Evolutionary conservation across 768 basidiomycete genomes (phyloP).

Genomic region (Lactarius vividus): DNA sequence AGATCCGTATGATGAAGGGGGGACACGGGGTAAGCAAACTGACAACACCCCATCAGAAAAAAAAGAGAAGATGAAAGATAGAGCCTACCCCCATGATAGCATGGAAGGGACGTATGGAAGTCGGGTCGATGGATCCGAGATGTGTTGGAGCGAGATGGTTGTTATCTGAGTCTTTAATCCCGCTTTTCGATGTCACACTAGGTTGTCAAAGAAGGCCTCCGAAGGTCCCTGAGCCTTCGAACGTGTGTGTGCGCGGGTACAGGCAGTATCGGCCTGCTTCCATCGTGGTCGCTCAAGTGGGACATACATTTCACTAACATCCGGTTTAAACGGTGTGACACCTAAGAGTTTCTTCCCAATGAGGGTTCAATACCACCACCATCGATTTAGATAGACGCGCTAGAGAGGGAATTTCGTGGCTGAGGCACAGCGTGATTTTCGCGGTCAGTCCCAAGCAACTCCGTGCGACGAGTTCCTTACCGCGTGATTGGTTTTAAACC

Average conservation of each 20-base stretch:
- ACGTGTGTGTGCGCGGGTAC: background rate
- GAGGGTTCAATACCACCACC: background rate
- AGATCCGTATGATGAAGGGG: slow-evolving; percentile 14
- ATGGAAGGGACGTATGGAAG: slow-evolving; percentile 12
- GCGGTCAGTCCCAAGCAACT: background rate
- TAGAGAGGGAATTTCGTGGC: background rate
- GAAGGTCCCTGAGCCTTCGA: background rate
- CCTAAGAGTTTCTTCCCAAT: background rate
- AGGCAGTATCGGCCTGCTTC: background rate
- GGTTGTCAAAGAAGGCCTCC: background rate
- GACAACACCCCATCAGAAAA: slow-evolving; percentile 12
- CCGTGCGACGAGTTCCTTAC: background rate
- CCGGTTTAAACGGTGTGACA: background rate
- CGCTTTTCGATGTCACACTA: background rate
- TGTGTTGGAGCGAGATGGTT: slow-evolving; percentile 1
- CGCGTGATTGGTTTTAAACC: background rate
- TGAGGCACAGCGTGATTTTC: background rate
- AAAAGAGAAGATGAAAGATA: background rate
- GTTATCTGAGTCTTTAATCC: background rate
- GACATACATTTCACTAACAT: background rate
- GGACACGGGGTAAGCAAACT: background rate
- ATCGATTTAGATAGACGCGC: background rate
- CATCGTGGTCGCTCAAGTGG: background rate
- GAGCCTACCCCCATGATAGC: background rate
- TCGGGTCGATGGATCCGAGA: background rate